phyloP scores from a whole-genome alignment of 2,329 filamentous ascomycete genomes.

The Arthrobotrys pseudoclavata region DNA sequence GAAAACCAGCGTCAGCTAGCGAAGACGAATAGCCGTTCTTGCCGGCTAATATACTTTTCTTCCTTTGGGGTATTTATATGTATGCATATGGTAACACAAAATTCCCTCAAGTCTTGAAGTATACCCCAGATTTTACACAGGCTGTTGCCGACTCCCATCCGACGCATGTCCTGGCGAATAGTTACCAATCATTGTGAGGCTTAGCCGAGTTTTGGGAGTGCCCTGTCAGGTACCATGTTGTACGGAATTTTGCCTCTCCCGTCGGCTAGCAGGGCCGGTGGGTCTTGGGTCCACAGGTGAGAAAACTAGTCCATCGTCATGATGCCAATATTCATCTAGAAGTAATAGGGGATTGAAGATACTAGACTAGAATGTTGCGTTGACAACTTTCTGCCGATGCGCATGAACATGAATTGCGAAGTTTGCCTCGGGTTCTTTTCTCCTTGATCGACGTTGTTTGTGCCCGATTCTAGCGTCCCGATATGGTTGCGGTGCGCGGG shows the following conservation, averaged over 20 bases:
- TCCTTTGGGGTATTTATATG: too few relatives aligned
- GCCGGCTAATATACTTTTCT: constrained; percentile 21
- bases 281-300: neutral
- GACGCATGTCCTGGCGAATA: too few relatives aligned
- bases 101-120: constrained; percentile 25
- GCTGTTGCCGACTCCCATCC: neutral
- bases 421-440: too few relatives aligned
- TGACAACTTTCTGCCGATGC: too few relatives aligned
- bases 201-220: constrained; percentile 24
- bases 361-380: too few relatives aligned
- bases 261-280: constrained; percentile 42
- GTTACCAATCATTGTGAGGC: constrained; percentile 30
- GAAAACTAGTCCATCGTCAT: neutral
- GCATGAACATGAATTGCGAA: too few relatives aligned
- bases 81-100: constrained; percentile 3
- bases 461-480: too few relatives aligned
- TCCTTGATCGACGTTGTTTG: too few relatives aligned
- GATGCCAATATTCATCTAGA: too few relatives aligned
- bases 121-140: neutral
- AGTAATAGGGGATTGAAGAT: too few relatives aligned
- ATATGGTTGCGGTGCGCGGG: too few relatives aligned
- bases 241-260: constrained; percentile 19
- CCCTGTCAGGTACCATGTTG: constrained; percentile 27
- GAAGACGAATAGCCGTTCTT: neutral
- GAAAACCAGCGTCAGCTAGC: neutral